A percentile compares a stretch with the other conserved stretches of the same genome.
These are phyloP conservation scores for Leccinum imitatum DNA, from an alignment of 768 basidiomycete species.

Conservation along the genomic window DNA sequence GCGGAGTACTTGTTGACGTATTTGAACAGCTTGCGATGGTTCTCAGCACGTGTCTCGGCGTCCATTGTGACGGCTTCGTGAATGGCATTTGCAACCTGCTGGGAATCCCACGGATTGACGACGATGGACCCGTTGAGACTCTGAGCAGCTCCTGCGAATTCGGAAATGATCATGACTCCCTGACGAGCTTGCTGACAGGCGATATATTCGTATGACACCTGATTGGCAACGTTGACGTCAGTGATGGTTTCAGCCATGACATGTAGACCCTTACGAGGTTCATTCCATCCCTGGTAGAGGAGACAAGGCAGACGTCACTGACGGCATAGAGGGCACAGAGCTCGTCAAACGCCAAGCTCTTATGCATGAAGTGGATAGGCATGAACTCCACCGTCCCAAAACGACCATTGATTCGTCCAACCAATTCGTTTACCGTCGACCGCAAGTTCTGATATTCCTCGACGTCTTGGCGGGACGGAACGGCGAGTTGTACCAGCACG, in stretches of 20 bases:
- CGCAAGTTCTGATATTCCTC: slow-evolving; percentile 99
- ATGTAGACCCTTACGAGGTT: slow-evolving; percentile 70
- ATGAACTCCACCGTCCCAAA: slow-evolving; percentile 99
- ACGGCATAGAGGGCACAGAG: slow-evolving; percentile 97
- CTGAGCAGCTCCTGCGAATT: slow-evolving; percentile 97
- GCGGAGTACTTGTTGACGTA: slow-evolving; percentile 95
- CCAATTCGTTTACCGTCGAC: slow-evolving; percentile 94
- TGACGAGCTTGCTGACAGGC: slow-evolving; percentile 91
- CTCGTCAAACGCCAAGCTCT: slow-evolving; percentile 89
- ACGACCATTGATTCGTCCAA: slow-evolving; percentile 96
- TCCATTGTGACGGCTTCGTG: slow-evolving; percentile 93
- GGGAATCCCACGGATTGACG: slow-evolving; percentile 99
- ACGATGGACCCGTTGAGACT: slow-evolving; percentile 93
- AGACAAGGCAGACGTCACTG: slow-evolving; percentile 94
- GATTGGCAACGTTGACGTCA: slow-evolving; percentile 10
- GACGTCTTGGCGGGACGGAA: slow-evolving; percentile 96
- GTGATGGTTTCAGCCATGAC: slow-evolving; percentile 7
- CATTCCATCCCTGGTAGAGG: slow-evolving; percentile 97
- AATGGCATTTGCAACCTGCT: slow-evolving; percentile 96
- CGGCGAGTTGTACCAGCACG: slow-evolving; percentile 94
- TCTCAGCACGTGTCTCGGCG: slow-evolving; percentile 77
- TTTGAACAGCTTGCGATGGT: slow-evolving; percentile 94
- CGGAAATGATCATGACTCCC: slow-evolving; percentile 96
- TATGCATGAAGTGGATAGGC: slow-evolving; percentile 99
- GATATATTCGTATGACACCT: slow-evolving; percentile 99